Evolutionary conservation across 768 basidiomycete species (phyloP), one percentile per base, ranked within the genome.

Genomic region (Mycena rebaudengoi): DNA sequence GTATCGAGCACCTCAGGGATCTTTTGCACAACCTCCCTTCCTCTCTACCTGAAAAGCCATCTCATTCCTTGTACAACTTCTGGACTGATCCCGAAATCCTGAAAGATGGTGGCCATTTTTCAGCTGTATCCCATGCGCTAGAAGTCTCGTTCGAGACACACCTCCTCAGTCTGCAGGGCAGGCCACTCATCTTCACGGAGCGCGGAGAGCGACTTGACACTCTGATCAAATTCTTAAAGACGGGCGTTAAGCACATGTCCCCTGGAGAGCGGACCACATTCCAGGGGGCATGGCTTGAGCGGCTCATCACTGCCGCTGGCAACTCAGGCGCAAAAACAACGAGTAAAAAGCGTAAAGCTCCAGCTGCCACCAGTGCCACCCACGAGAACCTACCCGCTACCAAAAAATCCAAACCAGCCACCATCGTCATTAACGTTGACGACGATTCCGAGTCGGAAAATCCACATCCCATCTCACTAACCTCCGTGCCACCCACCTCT

Each of bases 81-180:
- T 16, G 16, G 7, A 1, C 46, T 1, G 23, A 57, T 45, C 32
- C 32, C 23, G 55, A 57, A n/a, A 25, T 23, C 5, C 32, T 57
- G 44, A 46, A 57, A 13, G 55, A 57, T 2, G 33, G 32, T 13
- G 44, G 55, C 4, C 20, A 46, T 26, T 28, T 57, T 21, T 35
- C 44, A 37, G 55, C 43, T 33, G 41, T 56, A 16, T 11, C 2
- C 16, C 54, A 56, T n/a, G 54, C 54, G 18, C 10, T 56, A 21
- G 55, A 57, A 18, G 35, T 57, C 18, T 57, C 55, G 3, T 57
- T 57, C 14, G 55, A 45, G 35, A 46, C 55, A 18, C 55, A 57
- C 55, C 55, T 57, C n/a, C 54, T 56, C 2, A 1, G 21, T 14
- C 0, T 37, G 1, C 55, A 57, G 23, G 43, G 43, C 28, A 0